Base-by-base conservation (phyloP, 2,329 filamentous ascomycete species). In the Mollisiaceae sp. region DNA sequence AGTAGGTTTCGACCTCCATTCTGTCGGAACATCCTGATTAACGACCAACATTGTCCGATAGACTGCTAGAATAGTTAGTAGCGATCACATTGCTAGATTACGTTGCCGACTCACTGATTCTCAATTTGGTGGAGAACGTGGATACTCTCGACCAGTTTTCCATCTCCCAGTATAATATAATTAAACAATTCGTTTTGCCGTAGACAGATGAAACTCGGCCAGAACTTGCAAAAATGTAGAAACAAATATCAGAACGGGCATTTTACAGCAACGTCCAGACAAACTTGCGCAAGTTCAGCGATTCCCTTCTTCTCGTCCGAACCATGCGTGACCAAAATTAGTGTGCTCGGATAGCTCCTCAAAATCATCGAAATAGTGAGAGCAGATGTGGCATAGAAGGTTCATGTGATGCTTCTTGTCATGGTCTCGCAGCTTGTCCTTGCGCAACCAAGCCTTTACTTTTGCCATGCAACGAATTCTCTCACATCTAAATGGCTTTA, bases 401-500 rank as follows among this genome's bases (percentile, higher is more conserved):
- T 55, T 15, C 12, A 38, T 9, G n/a, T 64, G 62, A 27, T 64
- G 60, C 27, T 60, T 60, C 9, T 11, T 41, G 9, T 56, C 12
- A 18, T 64, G 62, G 22, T 64, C 62, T 15, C 18, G 38, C 5
- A 64, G 57, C 62, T 64, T 64, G 45, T 64, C 62, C 11, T 64
- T 64, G 18, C 62, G 56, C 36, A 24, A 27, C 18, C 50, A 64
- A 2, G 45, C 56, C 27, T 45, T 64, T 11, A 56, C 57, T 12
- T 56, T 56, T 27, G 62, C 56, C 18, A 11, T 6, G 27, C 62
- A 64, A 2, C 32, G 24, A 27, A 8, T 14, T 18, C 38, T 55
- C 12, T 18, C 43, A 35, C 62, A 64, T 38, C 45, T 64, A 47
- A 43, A 56, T 4, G 62, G 56, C 47, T 64, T 64, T 20, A 45